Percentiles rank a stretch among this genome's conserved stretches.
Conservation (phyloP, 495 filamentous ascomycete genomes). For the Diplogelasinospora grovesii region DNA sequence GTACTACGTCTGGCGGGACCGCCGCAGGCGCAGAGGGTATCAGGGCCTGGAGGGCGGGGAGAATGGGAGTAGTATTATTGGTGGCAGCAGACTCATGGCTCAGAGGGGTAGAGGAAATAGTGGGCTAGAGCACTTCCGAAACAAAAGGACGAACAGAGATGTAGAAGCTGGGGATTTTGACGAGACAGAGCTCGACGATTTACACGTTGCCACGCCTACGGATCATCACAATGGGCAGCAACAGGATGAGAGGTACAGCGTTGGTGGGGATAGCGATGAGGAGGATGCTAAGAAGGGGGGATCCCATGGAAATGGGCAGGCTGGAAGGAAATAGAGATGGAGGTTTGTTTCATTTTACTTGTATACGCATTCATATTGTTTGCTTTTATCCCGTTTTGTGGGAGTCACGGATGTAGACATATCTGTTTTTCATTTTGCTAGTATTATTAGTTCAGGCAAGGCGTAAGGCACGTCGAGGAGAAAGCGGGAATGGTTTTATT, state of each 20-base stretch:
- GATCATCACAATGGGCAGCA: constrained; percentile 19
- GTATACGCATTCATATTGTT: no score
- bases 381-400: no score
- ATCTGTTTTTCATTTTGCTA: no score
- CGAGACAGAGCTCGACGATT: constrained; percentile 75
- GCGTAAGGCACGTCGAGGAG: no score
- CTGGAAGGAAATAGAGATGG: constrained; percentile 4
- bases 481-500: no score
- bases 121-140: constrained; percentile 45
- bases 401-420: no score
- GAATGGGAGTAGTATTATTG: constrained; percentile 15
- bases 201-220: constrained; percentile 47
- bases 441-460: no score
- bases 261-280: constrained; percentile 54
- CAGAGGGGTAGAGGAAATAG: constrained; percentile 15
- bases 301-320: neutral
- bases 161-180: constrained; percentile 86
- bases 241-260: constrained; percentile 44
- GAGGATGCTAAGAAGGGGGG: constrained; percentile 30
- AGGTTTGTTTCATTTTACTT: no score
- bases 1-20: constrained; percentile 76
- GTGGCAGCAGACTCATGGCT: constrained; percentile 16
- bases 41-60: constrained; percentile 39
- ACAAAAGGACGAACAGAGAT: constrained; percentile 30
- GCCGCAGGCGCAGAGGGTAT: constrained; percentile 51